Base-by-base conservation (phyloP, 1,139 yeast genomes). In the Yamadazyma dendronema region DNA sequence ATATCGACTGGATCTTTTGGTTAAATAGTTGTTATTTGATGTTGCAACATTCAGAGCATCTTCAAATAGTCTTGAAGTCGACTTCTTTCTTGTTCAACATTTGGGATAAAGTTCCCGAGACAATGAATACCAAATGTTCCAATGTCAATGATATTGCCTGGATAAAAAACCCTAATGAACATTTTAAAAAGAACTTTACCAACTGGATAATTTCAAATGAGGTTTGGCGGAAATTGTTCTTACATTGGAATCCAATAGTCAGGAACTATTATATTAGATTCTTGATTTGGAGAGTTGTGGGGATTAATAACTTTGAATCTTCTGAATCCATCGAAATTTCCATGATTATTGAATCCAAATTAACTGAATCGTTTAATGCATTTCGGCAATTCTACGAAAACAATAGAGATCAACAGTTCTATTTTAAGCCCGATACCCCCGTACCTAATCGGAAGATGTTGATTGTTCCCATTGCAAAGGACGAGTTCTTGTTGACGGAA, bases 241-340 rank as follows among this genome's bases (percentile, higher is more conserved):
- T 81, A 32, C 95, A 87, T 58, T 87, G 95, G 88, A 77, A 81
- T 48, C 90, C 95, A 2, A 59, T 85, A 22, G 80, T 85, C 13
- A 67, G 95, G 31, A 74, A 84, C 2, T 84, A 81, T 51, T 87
- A 81, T 55, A 67, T 79, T 35, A 67, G 89, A 36, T 65, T 87
- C 22, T 46, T 87, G 13, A 69, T 85, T 36, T 87, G 94, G 86
- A 72, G 88, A 47, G 50, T 78, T 2, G 62, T 82, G 19, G 83
- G 83, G 2, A 58, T 72, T 19, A 70, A 70, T 47, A 67, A 67
- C 44, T 62, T 54, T 45, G 70, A 67, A 43, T 59, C 65, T 15
- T 62, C 72, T 0, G 50, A 50, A 14, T 54, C 65, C 37, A 60
- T 68, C 11, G 57, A 57, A 31, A 52, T 61, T 4, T 62, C 73